Conservation (phyloP, 441 rosid species). For the Metrosideros polymorpha region DNA sequence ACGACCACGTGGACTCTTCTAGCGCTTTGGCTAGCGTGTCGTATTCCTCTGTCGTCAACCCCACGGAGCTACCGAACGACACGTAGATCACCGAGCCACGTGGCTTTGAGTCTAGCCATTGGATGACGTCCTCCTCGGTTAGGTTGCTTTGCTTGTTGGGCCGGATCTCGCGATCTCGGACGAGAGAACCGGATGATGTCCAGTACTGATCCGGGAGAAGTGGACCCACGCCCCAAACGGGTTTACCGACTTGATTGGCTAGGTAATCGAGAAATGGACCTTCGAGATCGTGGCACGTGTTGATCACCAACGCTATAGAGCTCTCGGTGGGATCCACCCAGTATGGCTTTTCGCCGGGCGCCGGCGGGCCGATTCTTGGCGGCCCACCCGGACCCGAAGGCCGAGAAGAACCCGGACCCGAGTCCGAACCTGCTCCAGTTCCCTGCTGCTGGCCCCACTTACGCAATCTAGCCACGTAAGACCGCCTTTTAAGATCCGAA, state of each 20-base stretch:
- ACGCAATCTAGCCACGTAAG: not conserved
- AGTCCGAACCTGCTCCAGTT: not conserved
- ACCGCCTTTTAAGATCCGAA: constrained; percentile 11
- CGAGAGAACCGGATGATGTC: not conserved
- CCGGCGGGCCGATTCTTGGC: constrained; percentile 1
- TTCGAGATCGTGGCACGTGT: constrained; percentile 22
- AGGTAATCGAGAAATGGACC: constrained; percentile 15
- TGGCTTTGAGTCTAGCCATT: constrained; percentile 18
- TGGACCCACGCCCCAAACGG: constrained; percentile 29
- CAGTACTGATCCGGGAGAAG: constrained; percentile 12
- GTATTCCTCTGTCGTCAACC: not conserved
- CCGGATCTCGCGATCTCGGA: not conserved
- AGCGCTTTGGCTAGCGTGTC: constrained; percentile 7
- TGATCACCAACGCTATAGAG: constrained; percentile 8
- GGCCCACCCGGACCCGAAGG: not conserved
- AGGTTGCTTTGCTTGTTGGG: not conserved
- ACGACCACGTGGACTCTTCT: constrained; percentile 7
- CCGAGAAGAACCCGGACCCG: not conserved
- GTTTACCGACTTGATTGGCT: constrained; percentile 2
- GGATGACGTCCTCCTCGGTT: constrained; percentile 9
- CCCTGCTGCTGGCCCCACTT: not conserved
- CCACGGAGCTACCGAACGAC: constrained; percentile 9
- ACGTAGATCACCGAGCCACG: constrained; percentile 14
- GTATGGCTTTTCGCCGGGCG: constrained; percentile 7
- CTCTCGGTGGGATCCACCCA: constrained; percentile 14